These are phyloP conservation scores for Colletotrichum zoysiae DNA, from an alignment of 2,329 filamentous ascomycete genomes.

Conservation along the genomic window DNA sequence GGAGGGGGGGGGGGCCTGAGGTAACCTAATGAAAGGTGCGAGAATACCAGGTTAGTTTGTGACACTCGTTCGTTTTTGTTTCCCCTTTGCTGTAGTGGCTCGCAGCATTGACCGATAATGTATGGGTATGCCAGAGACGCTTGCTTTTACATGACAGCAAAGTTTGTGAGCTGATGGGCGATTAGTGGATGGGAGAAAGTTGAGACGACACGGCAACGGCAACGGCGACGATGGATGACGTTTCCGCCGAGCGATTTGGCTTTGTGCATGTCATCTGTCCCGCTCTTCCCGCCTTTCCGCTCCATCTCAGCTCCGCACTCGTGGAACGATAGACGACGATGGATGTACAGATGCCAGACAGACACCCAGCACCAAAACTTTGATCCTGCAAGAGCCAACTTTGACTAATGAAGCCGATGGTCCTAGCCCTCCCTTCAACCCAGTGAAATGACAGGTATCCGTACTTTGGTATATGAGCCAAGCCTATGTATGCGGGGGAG, in stretches of 20 bases:
- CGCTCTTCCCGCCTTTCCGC: conserved; percentile 26
- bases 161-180: conserved; percentile 4
- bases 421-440: conserved; percentile 14
- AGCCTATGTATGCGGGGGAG: conserved; percentile 20
- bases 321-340: not conserved
- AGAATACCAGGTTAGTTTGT: not conserved
- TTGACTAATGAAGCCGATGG: conserved; percentile 21
- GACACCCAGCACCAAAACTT: not conserved
- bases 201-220: conserved; percentile 16
- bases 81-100: not conserved
- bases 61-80: not conserved
- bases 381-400: conserved; percentile 32
- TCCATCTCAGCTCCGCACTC: conserved; percentile 21
- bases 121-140: conserved; percentile 8
- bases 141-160: conserved; percentile 5
- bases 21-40: conserved; percentile 15
- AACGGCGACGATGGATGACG: conserved; percentile 15
- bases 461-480: conserved; percentile 19
- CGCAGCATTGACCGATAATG: not conserved
- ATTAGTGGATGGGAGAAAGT: not conserved
- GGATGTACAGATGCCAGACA: not conserved
- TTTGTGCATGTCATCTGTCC: conserved; percentile 24
- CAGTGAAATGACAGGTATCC: conserved; percentile 13
- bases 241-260: conserved; percentile 15
- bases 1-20: not conserved